Conservation (phyloP, 2,329 filamentous ascomycete species). For the Zalaria obscura region DNA sequence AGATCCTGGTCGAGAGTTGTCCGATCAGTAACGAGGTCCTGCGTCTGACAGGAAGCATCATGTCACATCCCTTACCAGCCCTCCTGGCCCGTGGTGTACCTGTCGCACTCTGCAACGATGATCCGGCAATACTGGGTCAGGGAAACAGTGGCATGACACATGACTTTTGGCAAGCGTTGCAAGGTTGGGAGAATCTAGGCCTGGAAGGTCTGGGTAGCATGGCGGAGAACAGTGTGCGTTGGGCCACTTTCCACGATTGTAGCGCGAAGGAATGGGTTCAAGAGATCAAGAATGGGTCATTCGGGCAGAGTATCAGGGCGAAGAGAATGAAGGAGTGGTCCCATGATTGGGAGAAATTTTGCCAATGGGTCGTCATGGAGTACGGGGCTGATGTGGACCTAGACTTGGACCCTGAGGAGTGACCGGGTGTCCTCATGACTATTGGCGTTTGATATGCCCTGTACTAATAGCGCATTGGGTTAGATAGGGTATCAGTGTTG, state of each 20-base stretch:
- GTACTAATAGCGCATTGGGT: too few species aligned
- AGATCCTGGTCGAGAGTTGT: constrained; percentile 78
- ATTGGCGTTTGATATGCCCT: too few species aligned
- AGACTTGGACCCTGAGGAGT: constrained; percentile 3
- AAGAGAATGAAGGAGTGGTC: constrained; percentile 64
- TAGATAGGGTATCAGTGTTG: too few species aligned
- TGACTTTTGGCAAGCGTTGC: constrained; percentile 87
- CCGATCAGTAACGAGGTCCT: constrained; percentile 85
- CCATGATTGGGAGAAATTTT: constrained; percentile 76
- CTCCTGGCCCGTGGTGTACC: constrained; percentile 72
- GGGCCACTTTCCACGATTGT: constrained; percentile 79
- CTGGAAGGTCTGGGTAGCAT: constrained; percentile 73
- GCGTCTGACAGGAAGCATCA: constrained; percentile 60
- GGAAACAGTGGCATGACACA: constrained; percentile 71
- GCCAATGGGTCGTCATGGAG: constrained; percentile 75
- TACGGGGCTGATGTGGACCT: constrained; percentile 25
- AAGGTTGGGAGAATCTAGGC: constrained; percentile 84
- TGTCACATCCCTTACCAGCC: constrained; percentile 68
- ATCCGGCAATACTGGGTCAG: constrained; percentile 78
- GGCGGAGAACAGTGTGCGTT: constrained; percentile 84
- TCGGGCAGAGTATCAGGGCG: constrained; percentile 58
- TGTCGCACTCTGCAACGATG: constrained; percentile 78
- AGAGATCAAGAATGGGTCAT: constrained; percentile 58
- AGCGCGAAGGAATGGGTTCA: constrained; percentile 53
- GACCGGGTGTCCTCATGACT: too few species aligned